Evolutionary conservation across 179 eudicot genomes (phyloP).

Genomic region (Vitellaria paradoxa): DNA sequence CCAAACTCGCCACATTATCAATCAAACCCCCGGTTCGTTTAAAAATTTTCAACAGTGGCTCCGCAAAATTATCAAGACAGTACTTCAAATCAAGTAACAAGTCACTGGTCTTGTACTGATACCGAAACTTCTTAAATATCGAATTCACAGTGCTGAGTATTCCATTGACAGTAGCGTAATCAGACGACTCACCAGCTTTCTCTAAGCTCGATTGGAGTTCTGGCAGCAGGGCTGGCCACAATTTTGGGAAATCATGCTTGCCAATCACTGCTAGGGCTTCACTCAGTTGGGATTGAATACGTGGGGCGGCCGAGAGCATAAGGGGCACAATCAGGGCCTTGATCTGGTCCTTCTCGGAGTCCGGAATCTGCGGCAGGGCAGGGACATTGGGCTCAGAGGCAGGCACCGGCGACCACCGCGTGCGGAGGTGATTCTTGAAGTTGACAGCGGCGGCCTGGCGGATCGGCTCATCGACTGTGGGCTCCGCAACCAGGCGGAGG

Average conservation of each 20-base stretch:
- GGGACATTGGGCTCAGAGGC: slow-evolving; percentile 30
- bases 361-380: slow-evolving; percentile 42
- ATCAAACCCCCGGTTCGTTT: slow-evolving; percentile 52
- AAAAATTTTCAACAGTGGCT: slow-evolving; percentile 60
- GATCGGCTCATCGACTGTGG: slow-evolving; percentile 56
- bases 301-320: slow-evolving; percentile 61
- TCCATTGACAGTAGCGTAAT: slow-evolving; percentile 75
- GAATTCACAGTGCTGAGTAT: slow-evolving; percentile 71
- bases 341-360: slow-evolving; percentile 71
- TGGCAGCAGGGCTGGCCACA: slow-evolving; percentile 70
- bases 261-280: slow-evolving; percentile 88
- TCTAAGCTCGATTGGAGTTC: slow-evolving; percentile 59
- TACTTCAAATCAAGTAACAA: slow-evolving; percentile 72
- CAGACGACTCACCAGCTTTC: slow-evolving; percentile 52
- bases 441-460: slow-evolving; percentile 85
- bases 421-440: slow-evolving; percentile 82
- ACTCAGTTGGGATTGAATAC: slow-evolving; percentile 75
- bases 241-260: slow-evolving; percentile 82
- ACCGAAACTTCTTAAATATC: slow-evolving; percentile 82
- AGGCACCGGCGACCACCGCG: slow-evolving; percentile 43
- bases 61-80: slow-evolving; percentile 83
- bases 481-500: slow-evolving; percentile 69
- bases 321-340: slow-evolving; percentile 68
- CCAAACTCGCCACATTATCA: slow-evolving; percentile 44
- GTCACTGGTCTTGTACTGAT: slow-evolving; percentile 61